Conservation (phyloP, 2,329 filamentous ascomycete genomes). For the Phyllosticta citriasiana region DNA sequence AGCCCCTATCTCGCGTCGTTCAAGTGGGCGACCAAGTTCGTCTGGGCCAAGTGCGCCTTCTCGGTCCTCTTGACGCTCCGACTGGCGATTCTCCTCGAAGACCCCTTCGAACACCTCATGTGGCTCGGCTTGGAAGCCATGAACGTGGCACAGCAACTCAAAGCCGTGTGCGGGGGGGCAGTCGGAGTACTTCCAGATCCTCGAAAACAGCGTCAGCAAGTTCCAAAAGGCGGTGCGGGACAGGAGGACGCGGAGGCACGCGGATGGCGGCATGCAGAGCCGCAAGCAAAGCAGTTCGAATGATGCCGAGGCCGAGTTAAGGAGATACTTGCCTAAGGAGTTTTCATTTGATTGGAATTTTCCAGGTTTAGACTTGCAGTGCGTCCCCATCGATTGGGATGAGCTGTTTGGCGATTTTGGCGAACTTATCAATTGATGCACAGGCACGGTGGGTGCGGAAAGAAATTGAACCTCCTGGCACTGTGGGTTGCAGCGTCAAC, state of each 20-base stretch:
- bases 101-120: constrained; percentile 29
- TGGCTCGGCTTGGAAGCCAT: constrained; percentile 35
- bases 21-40: constrained; percentile 47
- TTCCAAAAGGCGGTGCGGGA: constrained; percentile 34
- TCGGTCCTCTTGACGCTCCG: constrained; percentile 47
- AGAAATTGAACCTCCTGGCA: too few species aligned
- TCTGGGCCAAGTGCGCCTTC: constrained; percentile 50
- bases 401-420: constrained; percentile 38
- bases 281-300: constrained; percentile 9
- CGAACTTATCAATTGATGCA: not conserved
- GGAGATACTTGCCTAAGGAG: constrained; percentile 45
- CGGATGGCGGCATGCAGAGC: not conserved
- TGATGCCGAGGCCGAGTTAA: constrained; percentile 37
- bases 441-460: too few species aligned
- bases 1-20: constrained; percentile 39
- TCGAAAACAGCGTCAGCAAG: constrained; percentile 41
- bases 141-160: constrained; percentile 34
- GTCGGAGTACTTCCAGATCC: constrained; percentile 39
- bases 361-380: constrained; percentile 43
- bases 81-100: constrained; percentile 40
- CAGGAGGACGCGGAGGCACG: not conserved
- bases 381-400: constrained; percentile 39
- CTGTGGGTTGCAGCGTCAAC: too few species aligned
- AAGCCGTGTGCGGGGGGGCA: constrained; percentile 30
- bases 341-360: constrained; percentile 52